Conservation (phyloP, 495 filamentous ascomycete genomes). For the Talaromyces wortmannii region DNA sequence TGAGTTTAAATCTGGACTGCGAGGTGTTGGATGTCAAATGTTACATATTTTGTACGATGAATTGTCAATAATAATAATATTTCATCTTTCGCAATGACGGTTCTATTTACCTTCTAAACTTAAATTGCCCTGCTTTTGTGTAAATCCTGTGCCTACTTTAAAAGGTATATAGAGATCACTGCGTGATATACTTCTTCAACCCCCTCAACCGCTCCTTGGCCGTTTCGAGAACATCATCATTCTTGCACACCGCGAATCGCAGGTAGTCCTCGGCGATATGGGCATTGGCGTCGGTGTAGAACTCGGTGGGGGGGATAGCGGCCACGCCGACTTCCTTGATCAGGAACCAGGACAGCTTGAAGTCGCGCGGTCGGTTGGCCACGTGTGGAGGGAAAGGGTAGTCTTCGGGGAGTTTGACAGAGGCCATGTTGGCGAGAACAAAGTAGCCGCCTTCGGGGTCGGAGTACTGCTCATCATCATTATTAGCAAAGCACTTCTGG, state of each 20-base stretch:
- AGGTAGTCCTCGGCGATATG: conserved; percentile 88
- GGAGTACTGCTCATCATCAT: conserved; percentile 50
- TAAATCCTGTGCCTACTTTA: not conserved
- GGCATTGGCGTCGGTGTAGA: conserved; percentile 79
- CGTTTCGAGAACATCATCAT: conserved; percentile 79
- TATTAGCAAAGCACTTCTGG: too few species aligned
- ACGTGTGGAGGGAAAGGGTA: conserved; percentile 90
- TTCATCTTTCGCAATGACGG: too few species aligned
- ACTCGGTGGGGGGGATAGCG: conserved; percentile 93
- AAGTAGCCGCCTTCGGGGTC: conserved; percentile 96
- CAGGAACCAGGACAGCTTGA: conserved; percentile 90
- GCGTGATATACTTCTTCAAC: conserved; percentile 69
- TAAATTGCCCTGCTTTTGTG: too few species aligned
- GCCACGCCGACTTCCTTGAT: conserved; percentile 95
- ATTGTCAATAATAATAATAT: too few species aligned
- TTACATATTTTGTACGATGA: not conserved
- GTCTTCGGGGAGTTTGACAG: conserved; percentile 70
- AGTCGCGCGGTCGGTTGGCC: conserved; percentile 77
- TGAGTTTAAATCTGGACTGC: too few species aligned
- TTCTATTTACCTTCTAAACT: too few species aligned
- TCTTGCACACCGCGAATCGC: conserved; percentile 94
- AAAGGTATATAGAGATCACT: conserved; percentile 4
- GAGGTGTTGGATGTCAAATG: too few species aligned
- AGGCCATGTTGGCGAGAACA: conserved; percentile 83
- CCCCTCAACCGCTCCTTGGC: conserved; percentile 85